A percentile compares a stretch with the other conserved stretches of the same genome.
Evolutionary conservation across 177 flowering plant genomes (phyloP).

Genomic region (Tripterygium wilfordii): DNA sequence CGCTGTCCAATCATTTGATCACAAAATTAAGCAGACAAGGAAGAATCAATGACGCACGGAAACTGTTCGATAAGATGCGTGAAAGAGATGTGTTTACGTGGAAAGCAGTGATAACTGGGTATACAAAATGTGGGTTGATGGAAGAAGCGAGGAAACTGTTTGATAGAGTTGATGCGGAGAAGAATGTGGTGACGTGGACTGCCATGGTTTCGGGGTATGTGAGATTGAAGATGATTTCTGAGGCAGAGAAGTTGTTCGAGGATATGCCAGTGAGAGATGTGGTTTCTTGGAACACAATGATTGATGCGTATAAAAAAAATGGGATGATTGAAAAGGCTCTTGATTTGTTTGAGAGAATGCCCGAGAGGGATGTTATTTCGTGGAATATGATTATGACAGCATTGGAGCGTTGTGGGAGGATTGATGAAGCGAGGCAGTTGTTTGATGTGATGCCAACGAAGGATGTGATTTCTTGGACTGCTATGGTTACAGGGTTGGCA

Average conservation of each 20-base stretch:
- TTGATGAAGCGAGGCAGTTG: slow-evolving; percentile 1
- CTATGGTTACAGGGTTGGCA: slow-evolving; percentile 1
- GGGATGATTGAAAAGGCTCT: background rate
- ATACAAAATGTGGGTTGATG: slow-evolving; percentile 2
- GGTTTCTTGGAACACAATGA: slow-evolving; percentile 5
- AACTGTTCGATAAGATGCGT: background rate
- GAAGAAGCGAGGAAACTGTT: background rate
- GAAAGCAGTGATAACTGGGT: background rate
- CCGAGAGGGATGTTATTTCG: background rate
- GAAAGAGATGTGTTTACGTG: background rate
- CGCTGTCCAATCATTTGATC: background rate
- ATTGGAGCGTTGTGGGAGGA: background rate
- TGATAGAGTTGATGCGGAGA: slow-evolving; percentile 2
- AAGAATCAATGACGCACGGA: background rate
- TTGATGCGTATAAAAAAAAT: background rate
- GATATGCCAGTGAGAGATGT: slow-evolving; percentile 4
- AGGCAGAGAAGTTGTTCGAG: slow-evolving; percentile 3
- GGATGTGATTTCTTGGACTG: slow-evolving; percentile 5
- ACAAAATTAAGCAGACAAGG: background rate
- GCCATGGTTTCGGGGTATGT: background rate
- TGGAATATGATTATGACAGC: background rate
- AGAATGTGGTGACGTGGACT: slow-evolving; percentile 1
- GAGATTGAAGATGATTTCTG: background rate
- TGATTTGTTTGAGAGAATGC: slow-evolving; percentile 1
- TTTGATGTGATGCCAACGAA: slow-evolving; percentile 1